Conservation (phyloP, 1,139 yeast genomes). For the Barnettozyma hawaiiensis region DNA sequence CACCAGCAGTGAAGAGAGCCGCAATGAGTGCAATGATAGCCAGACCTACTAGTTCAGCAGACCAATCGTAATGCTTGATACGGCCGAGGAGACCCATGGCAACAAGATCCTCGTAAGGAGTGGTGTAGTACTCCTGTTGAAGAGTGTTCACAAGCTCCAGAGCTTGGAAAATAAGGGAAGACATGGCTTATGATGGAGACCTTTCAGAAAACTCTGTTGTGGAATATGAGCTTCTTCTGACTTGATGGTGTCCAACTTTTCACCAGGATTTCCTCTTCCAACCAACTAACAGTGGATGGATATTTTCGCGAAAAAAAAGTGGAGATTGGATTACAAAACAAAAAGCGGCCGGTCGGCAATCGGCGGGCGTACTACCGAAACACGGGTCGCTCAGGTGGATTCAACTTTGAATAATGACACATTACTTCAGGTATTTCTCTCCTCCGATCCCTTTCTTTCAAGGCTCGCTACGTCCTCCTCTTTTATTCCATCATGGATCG, state of each 20-base stretch:
- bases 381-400: too few relatives aligned
- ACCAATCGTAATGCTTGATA: constrained; percentile 55
- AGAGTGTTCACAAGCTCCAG: constrained; percentile 4
- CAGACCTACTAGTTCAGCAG: constrained; percentile 56
- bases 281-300: not conserved
- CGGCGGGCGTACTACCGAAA: not conserved
- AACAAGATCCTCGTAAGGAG: constrained; percentile 47
- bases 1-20: constrained; percentile 49
- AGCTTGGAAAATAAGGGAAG: not conserved
- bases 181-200: constrained; percentile 46
- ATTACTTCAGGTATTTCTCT: not conserved
- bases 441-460: not conserved
- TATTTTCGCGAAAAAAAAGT: constrained; percentile 18
- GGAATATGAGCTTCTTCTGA: constrained; percentile 25
- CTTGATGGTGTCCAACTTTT: not conserved
- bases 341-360: not conserved
- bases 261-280: not conserved
- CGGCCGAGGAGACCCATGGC: constrained; percentile 48
- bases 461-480: not conserved
- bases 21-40: constrained; percentile 43
- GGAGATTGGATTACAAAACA: not conserved
- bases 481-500: not conserved
- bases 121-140: constrained; percentile 31
- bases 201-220: constrained; percentile 57
- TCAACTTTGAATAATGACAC: too few relatives aligned